Conservation (phyloP, 768 basidiomycete genomes). For the Coprinopsis strossmayeri region DNA sequence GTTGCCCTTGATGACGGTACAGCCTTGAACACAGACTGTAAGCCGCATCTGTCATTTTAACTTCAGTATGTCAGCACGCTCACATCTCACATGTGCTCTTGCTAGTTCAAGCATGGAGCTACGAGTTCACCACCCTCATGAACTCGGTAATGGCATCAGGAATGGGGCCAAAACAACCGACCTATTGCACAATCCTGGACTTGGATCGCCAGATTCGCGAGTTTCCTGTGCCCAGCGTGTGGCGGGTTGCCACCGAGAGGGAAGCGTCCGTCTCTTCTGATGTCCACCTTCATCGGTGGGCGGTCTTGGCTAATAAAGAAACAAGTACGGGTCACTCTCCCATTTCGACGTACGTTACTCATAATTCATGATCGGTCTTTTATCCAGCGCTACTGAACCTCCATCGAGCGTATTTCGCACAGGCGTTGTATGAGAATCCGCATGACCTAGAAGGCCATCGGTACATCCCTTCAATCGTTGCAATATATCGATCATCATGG, state of each 20-base stretch:
- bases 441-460: slow-evolving; percentile 51
- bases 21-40: slow-evolving; percentile 17
- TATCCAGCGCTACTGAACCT: slow-evolving; percentile 51
- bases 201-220: slow-evolving; percentile 58
- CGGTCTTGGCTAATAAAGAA: slow-evolving; percentile 43
- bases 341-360: neutral
- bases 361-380: neutral
- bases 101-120: slow-evolving; percentile 54
- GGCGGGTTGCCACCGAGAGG: slow-evolving; percentile 31
- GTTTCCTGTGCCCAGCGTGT: slow-evolving; percentile 41
- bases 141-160: slow-evolving; percentile 44
- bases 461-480: slow-evolving; percentile 64
- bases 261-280: slow-evolving; percentile 16
- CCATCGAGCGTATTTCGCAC: slow-evolving; percentile 63
- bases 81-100: too few relatives aligned
- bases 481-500: slow-evolving; percentile 69
- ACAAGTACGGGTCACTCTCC: slow-evolving; percentile 24
- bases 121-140: slow-evolving; percentile 46
- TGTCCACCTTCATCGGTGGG: slow-evolving; percentile 34
- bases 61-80: too few relatives aligned
- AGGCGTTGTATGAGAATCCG: slow-evolving; percentile 56
- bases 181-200: slow-evolving; percentile 46
- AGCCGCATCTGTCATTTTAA: slow-evolving; percentile 35
- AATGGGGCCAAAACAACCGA: slow-evolving; percentile 45
- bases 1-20: neutral